Evolutionary conservation across 1,284 basidiomycete genomes (phyloP).

Genomic region (Wallemia mellicola): DNA sequence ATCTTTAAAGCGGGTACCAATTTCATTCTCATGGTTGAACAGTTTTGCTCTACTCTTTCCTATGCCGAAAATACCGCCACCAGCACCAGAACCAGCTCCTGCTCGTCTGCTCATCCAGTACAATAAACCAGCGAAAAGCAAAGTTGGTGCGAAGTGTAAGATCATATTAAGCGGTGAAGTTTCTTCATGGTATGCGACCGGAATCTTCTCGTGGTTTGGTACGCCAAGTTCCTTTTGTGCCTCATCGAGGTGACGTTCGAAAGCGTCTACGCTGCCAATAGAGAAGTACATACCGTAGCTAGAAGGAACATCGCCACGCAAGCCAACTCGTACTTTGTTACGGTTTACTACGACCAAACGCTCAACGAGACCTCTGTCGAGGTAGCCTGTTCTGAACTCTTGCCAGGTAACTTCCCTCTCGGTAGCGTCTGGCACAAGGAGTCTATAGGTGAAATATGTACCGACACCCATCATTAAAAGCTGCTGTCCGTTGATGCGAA

Average conservation of each 20-base stretch:
- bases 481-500: slow-evolving; percentile 5
- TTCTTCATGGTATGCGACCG: slow-evolving; percentile 88
- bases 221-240: slow-evolving; percentile 79
- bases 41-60: slow-evolving; percentile 84
- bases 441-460: slow-evolving; percentile 35
- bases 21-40: slow-evolving; percentile 91
- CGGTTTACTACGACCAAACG: slow-evolving; percentile 81
- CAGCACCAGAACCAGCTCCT: slow-evolving; percentile 24
- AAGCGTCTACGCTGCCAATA: slow-evolving; percentile 88
- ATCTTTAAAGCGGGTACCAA: slow-evolving; percentile 77
- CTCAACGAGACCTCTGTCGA: slow-evolving; percentile 87
- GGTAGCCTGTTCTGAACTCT: slow-evolving; percentile 80
- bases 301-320: slow-evolving; percentile 32
- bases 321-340: slow-evolving; percentile 54
- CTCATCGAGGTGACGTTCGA: slow-evolving; percentile 77
- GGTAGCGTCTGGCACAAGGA: slow-evolving; percentile 21
- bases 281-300: slow-evolving; percentile 48
- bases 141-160: slow-evolving; percentile 75
- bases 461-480: slow-evolving; percentile 17
- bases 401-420: slow-evolving; percentile 92
- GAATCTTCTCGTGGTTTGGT: slow-evolving; percentile 70
- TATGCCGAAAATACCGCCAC: slow-evolving; percentile 85
- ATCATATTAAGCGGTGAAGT: slow-evolving; percentile 53
- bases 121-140: slow-evolving; percentile 66
- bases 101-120: slow-evolving; percentile 67